A percentile compares a stretch with the other conserved stretches of the same genome.
Evolutionary conservation across 768 basidiomycete species (phyloP).

Genomic region (Asterophora lycoperdoides): DNA sequence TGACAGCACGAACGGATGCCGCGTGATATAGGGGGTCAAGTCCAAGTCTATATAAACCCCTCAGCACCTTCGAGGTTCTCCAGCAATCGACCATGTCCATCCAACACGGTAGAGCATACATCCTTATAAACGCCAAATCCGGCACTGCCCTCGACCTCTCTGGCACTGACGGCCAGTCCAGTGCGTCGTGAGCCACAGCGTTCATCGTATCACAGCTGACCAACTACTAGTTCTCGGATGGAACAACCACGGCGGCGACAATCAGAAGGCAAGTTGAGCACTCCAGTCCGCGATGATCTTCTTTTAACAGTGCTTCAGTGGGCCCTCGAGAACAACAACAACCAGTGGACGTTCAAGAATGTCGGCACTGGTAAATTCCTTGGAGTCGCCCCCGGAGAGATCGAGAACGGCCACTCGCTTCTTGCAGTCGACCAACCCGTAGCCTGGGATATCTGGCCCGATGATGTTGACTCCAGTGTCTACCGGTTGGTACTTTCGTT

Average conservation of each 20-base stretch:
- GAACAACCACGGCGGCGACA: conserved; percentile 31
- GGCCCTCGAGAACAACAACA: conserved; percentile 8
- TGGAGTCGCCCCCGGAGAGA: conserved; percentile 8
- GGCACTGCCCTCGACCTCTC: conserved; percentile 45
- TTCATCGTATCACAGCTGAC: not conserved
- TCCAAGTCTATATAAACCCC: conserved; percentile 2
- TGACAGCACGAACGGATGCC: not conserved
- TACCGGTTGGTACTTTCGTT: conserved; percentile 18
- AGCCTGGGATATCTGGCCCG: conserved; percentile 22
- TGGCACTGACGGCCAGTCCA: conserved; percentile 35
- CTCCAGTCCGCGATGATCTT: not conserved
- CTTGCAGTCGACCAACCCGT: conserved; percentile 11
- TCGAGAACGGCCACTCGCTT: conserved; percentile 9
- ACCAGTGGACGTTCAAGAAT: conserved; percentile 20
- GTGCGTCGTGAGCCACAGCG: conserved; percentile 22
- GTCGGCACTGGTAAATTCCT: conserved; percentile 15
- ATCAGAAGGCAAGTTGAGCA: conserved; percentile 34
- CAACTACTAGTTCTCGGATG: conserved; percentile 39
- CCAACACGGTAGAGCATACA: conserved; percentile 12
- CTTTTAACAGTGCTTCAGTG: conserved; percentile 13
- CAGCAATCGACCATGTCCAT: conserved; percentile 13
- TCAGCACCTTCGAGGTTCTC: not conserved
- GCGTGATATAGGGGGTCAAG: not conserved
- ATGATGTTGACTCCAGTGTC: conserved; percentile 9
- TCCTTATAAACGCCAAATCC: conserved; percentile 27